Conservation (phyloP, 805 yeast species). For the Danielozyma ontarioensis region DNA sequence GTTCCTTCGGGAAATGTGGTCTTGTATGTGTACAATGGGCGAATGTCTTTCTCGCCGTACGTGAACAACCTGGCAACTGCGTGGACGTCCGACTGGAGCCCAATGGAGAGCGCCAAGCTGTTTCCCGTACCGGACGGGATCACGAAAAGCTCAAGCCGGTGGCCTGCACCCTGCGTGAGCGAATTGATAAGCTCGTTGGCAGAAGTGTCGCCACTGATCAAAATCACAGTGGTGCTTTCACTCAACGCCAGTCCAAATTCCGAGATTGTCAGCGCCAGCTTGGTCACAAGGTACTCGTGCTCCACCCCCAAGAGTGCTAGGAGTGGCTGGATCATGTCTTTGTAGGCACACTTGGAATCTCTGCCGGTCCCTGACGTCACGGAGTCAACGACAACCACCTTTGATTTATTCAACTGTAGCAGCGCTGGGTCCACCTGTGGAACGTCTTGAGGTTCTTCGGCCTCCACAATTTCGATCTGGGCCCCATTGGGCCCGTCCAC, state of each 20-base stretch:
- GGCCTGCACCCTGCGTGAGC: slow-evolving; percentile 1
- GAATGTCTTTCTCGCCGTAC: slow-evolving; percentile 8
- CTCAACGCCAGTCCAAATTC: slow-evolving; percentile 31
- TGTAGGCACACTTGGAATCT: slow-evolving; percentile 37
- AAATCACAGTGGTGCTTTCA: slow-evolving; percentile 39
- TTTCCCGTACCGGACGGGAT: slow-evolving; percentile 88
- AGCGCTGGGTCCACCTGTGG: not conserved
- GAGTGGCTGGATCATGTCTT: slow-evolving; percentile 42
- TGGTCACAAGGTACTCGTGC: slow-evolving; percentile 42
- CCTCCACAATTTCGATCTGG: too few species aligned
- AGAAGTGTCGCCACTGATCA: slow-evolving; percentile 86
- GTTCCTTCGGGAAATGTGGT: slow-evolving; percentile 39
- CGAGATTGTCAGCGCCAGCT: slow-evolving; percentile 29
- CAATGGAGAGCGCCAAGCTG: slow-evolving; percentile 64
- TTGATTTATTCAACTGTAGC: not conserved
- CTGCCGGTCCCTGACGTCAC: not conserved
- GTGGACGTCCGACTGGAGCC: slow-evolving; percentile 18
- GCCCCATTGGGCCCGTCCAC: too few species aligned
- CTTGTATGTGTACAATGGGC: slow-evolving; percentile 42
- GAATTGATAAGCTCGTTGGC: slow-evolving; percentile 69
- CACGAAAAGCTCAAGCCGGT: slow-evolving; percentile 21
- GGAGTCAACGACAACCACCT: not conserved
- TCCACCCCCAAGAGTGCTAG: slow-evolving; percentile 30
- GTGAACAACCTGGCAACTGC: slow-evolving; percentile 35
- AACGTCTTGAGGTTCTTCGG: not conserved